A percentile compares a stretch with the other conserved stretches of the same genome.
phyloP scores from a whole-genome alignment of 1,284 basidiomycete genomes.

The Rhodotorula sp. region DNA sequence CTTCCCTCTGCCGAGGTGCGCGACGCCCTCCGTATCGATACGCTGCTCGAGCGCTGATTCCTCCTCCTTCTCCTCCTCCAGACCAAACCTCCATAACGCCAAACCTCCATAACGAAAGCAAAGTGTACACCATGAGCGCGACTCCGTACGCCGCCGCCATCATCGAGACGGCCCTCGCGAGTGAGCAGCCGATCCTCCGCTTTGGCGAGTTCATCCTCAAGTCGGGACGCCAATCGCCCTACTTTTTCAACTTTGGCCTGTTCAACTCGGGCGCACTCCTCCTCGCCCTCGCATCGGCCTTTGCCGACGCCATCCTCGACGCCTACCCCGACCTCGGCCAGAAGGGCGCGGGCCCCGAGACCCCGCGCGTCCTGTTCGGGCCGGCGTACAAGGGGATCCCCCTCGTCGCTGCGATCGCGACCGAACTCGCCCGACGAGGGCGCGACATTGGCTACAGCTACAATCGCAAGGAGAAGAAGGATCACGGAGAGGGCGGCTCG shows the following conservation, averaged over 20 bases:
- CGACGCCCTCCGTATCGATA: too few species aligned
- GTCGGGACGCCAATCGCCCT: conserved; percentile 88
- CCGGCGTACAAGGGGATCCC: conserved; percentile 99
- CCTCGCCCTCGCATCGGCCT: conserved; percentile 76
- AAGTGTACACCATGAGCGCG: conserved; percentile 4
- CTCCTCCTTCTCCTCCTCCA: not conserved
- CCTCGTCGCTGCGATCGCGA: conserved; percentile 81
- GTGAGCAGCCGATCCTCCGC: conserved; percentile 59
- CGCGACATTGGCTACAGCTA: conserved; percentile 80
- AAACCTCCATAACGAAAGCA: not conserved
- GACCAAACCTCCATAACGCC: not conserved
- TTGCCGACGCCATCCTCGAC: conserved; percentile 71
- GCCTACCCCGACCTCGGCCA: conserved; percentile 38
- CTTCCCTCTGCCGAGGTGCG: too few species aligned
- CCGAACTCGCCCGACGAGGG: conserved; percentile 63
- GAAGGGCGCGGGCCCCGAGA: conserved; percentile 42
- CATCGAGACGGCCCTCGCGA: conserved; percentile 40
- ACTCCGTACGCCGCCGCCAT: conserved; percentile 29
- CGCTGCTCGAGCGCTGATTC: not conserved
- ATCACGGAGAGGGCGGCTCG: conserved; percentile 93
- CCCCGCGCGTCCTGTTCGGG: conserved; percentile 90
- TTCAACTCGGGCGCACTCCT: conserved; percentile 83
- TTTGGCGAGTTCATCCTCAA: conserved; percentile 91
- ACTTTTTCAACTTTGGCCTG: conserved; percentile 94
- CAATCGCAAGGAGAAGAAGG: conserved; percentile 93